Base-by-base conservation (phyloP, 306 rosid genomes). In the Aeschynomene evenia region DNA sequence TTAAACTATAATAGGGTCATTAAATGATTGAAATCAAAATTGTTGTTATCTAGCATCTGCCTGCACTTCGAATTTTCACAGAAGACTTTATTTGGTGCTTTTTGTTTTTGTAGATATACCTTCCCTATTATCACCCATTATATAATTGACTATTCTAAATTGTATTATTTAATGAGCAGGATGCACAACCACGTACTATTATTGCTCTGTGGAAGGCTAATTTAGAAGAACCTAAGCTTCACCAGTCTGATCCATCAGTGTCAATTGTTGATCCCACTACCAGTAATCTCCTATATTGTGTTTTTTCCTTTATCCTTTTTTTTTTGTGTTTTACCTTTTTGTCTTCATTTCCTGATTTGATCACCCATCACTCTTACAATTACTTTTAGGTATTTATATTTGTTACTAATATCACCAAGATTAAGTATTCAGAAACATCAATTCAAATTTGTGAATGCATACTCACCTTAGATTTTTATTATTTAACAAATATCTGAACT, bases 231-330 rank as follows among this genome's bases (percentile, higher is more conserved):
- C 85, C 91, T 52, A 95, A 87, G 82, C 77, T 78, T 42, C 89
- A 57, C 77, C 96, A 72, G 56, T 77, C 99, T 79, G 99, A 95
- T 76, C 91, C 90, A 3, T 86, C 95, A 15, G 90, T 95, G 83
- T 31, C 80, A 63, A 85, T 95, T 52, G 81, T 71, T 51, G 90
- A 87, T 36, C 67, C 15, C 43, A 5, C 79, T 49, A 9, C 85
- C 54, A 89, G 96, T 95, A 87, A 81, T 81, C 65, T 57, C 80
- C 81, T 79, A 54, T 63, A 28, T n/a, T n/a, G n/a, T n/a, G n/a
- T n/a, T n/a, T n/a, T n/a, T n/a, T n/a, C n/a, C n/a, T n/a, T n/a
- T n/a, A n/a, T n/a, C 85, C 37, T 59, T 31, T 6, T 18, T 43
- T 48, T 40, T 29, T 36, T 61, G 31, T 21, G 54, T 43, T 63